phyloP scores from a whole-genome alignment of 768 basidiomycete species.

The Megacollybia marginata region DNA sequence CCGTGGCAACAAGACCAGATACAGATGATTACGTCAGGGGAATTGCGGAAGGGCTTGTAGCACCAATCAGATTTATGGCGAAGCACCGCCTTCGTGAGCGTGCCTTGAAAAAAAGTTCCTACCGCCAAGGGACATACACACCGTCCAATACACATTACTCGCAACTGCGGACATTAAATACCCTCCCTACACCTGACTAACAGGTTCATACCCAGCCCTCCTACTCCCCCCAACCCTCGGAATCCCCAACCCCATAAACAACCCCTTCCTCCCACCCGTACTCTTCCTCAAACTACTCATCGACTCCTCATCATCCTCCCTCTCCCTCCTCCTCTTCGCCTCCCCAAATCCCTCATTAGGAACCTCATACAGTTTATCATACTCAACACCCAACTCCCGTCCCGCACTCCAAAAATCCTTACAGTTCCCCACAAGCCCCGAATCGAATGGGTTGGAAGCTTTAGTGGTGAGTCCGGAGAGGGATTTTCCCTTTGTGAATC shows the following conservation, averaged over 20 bases:
- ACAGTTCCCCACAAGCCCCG: slow-evolving; percentile 73
- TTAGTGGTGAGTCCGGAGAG: slow-evolving; percentile 16
- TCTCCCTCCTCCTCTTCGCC: slow-evolving; percentile 53
- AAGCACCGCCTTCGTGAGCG: too few species aligned
- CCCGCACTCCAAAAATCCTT: slow-evolving; percentile 93
- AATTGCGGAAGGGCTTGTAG: too few species aligned
- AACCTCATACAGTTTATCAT: slow-evolving; percentile 84
- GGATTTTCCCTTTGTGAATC: slow-evolving; percentile 72
- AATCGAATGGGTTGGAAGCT: slow-evolving; percentile 87
- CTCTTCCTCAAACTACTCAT: slow-evolving; percentile 19
- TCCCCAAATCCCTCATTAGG: slow-evolving; percentile 79
- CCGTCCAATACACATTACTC: too few species aligned
- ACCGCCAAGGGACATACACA: too few species aligned
- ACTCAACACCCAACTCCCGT: slow-evolving; percentile 81
- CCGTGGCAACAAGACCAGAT: too few species aligned
- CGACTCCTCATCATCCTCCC: slow-evolving; percentile 53
- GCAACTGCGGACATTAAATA: neutral
- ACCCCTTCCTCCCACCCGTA: slow-evolving; percentile 34
- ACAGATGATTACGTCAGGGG: too few species aligned
- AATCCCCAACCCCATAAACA: slow-evolving; percentile 51
- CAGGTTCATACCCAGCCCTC: slow-evolving; percentile 55
- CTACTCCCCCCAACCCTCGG: slow-evolving; percentile 41
- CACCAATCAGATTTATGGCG: too few species aligned
- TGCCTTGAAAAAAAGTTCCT: too few species aligned
- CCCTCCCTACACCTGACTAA: slow-evolving; percentile 43